phyloP scores from a whole-genome alignment of 2,329 filamentous ascomycete species.

The Alternaria angustiovoidea region DNA sequence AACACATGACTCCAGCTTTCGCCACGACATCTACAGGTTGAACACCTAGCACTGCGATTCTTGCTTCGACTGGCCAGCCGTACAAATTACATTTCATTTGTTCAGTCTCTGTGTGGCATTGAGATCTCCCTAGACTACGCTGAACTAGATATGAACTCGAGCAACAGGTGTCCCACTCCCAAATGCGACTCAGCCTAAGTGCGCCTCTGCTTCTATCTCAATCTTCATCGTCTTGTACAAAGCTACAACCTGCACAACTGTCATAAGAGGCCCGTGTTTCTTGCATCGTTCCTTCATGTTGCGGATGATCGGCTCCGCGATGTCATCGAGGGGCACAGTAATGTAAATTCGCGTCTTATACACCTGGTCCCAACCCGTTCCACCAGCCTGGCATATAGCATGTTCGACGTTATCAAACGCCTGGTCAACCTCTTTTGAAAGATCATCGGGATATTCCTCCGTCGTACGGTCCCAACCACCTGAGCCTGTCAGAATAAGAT shows the following conservation, averaged over 20 bases:
- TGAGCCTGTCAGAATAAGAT: conserved; percentile 6
- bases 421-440: conserved; percentile 34
- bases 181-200: conserved; percentile 8
- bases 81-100: background rate
- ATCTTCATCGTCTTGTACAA: conserved; percentile 35
- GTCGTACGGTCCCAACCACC: conserved; percentile 38
- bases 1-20: background rate
- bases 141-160: background rate
- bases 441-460: conserved; percentile 27
- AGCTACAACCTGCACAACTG: conserved; percentile 29
- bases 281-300: conserved; percentile 34
- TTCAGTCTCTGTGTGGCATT: rapidly evolving
- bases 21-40: background rate
- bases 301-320: conserved; percentile 18
- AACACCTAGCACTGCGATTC: background rate
- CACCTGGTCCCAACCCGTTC: conserved; percentile 62
- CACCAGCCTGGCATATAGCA: conserved; percentile 60
- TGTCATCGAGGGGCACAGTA: conserved; percentile 22
- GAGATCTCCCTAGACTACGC: background rate
- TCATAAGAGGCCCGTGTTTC: conserved; percentile 35
- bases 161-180: background rate
- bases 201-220: conserved; percentile 38
- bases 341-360: conserved; percentile 35
- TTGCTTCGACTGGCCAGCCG: background rate
- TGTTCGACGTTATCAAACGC: conserved; percentile 65